A percentile compares a stretch with the other conserved stretches of the same genome.
Evolutionary conservation across 805 yeast genomes (phyloP).

Genomic region (Saccharomycopsis sp.): DNA sequence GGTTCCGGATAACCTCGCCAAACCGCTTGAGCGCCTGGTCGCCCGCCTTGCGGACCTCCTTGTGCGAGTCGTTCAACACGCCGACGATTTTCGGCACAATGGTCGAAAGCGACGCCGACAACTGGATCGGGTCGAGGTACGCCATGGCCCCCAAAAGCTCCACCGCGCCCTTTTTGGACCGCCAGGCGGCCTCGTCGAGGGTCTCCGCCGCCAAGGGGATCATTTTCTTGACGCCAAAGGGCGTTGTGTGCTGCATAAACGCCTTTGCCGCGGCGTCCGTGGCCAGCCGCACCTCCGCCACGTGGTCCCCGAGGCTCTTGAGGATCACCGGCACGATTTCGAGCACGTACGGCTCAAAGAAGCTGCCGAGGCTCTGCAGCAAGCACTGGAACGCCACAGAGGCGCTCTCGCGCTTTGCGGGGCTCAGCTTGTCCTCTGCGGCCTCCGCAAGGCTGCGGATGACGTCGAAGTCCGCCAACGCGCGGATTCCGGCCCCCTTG

Average conservation of each 20-base stretch:
- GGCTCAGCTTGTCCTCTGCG: slow-evolving; percentile 76
- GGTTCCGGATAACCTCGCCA: slow-evolving; percentile 96
- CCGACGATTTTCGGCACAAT: slow-evolving; percentile 97
- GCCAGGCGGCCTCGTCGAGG: slow-evolving; percentile 87
- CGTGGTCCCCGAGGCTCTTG: slow-evolving; percentile 76
- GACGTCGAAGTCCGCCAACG: slow-evolving; percentile 70
- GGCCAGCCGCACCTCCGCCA: slow-evolving; percentile 81
- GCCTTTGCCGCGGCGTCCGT: slow-evolving; percentile 80
- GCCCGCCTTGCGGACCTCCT: slow-evolving; percentile 94
- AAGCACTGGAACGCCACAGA: slow-evolving; percentile 80
- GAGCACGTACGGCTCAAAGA: slow-evolving; percentile 90
- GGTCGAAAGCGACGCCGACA: slow-evolving; percentile 79
- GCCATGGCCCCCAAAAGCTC: slow-evolving; percentile 98
- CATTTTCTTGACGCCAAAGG: slow-evolving; percentile 83
- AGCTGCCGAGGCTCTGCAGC: slow-evolving; percentile 65
- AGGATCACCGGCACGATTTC: slow-evolving; percentile 79
- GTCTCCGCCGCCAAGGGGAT: slow-evolving; percentile 87
- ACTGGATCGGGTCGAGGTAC: slow-evolving; percentile 87
- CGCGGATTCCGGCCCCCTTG: slow-evolving; percentile 79
- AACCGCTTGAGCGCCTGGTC: slow-evolving; percentile 81
- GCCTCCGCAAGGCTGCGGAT: slow-evolving; percentile 73
- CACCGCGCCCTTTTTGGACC: slow-evolving; percentile 94
- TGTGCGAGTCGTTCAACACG: slow-evolving; percentile 89
- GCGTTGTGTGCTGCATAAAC: slow-evolving; percentile 86
- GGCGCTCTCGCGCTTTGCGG: slow-evolving; percentile 76